Conservation (phyloP, 345 rosid genomes). For the Viola odorata region DNA sequence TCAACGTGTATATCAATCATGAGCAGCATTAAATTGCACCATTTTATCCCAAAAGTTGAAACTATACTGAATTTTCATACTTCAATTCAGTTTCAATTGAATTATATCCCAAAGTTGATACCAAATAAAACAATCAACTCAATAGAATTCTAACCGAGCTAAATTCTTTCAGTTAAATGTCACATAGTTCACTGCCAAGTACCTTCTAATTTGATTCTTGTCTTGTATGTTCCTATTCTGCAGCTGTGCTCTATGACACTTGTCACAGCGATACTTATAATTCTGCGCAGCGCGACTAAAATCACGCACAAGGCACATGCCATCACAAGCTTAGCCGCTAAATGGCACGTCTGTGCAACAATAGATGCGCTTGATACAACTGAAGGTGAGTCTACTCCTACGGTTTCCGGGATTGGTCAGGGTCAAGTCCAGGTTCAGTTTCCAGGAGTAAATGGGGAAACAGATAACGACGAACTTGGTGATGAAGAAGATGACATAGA, state of each 20-base stretch:
- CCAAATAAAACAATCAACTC: too few relatives aligned
- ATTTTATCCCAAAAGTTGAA: too few relatives aligned
- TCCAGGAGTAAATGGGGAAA: conserved; percentile 21
- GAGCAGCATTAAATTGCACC: too few relatives aligned
- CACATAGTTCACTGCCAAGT: not conserved
- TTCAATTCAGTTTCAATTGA: too few relatives aligned
- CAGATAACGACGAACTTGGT: conserved; percentile 47
- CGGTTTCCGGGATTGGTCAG: too few relatives aligned
- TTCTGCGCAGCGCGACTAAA: conserved; percentile 77
- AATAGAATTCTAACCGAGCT: too few relatives aligned
- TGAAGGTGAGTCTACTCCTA: conserved; percentile 63
- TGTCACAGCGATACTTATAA: conserved; percentile 52
- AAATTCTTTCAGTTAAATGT: too few relatives aligned
- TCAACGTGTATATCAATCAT: too few relatives aligned
- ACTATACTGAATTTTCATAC: too few relatives aligned
- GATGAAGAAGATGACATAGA: conserved; percentile 88
- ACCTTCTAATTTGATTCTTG: not conserved
- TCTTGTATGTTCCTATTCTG: not conserved
- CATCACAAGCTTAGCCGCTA: conserved; percentile 79
- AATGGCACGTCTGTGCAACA: conserved; percentile 92
- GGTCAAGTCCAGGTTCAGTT: too few relatives aligned
- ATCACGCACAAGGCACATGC: conserved; percentile 94
- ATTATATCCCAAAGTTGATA: too few relatives aligned
- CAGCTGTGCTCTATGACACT: conserved; percentile 83
- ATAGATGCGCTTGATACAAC: conserved; percentile 53